Percentiles rank a stretch among this genome's conserved stretches.
Conservation (phyloP, 306 rosid genomes). For the Herpetospermum pedunculosum region DNA sequence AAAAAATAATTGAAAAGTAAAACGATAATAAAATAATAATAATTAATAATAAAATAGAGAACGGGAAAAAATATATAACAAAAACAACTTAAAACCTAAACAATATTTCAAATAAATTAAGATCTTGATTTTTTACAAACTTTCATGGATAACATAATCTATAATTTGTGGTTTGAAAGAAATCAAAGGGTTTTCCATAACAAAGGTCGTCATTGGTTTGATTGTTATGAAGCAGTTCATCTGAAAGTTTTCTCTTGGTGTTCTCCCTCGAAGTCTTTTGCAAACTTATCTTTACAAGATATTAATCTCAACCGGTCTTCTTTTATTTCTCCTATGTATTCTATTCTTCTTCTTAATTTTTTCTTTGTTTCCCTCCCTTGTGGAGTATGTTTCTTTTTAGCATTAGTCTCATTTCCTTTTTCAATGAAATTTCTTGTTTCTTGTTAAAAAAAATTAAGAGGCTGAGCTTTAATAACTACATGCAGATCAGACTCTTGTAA, state of each 20-base stretch:
- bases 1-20: not conserved
- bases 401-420: too few species aligned
- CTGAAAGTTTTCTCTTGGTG: too few species aligned
- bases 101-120: not conserved
- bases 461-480: not conserved
- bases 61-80: not conserved
- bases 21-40: not conserved
- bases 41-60: not conserved
- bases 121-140: not conserved
- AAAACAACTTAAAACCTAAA: not conserved
- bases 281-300: too few species aligned
- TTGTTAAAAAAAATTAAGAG: not conserved
- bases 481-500: not conserved
- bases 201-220: too few species aligned
- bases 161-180: not conserved
- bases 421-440: not conserved
- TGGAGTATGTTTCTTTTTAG: not conserved
- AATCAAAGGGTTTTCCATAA: not conserved
- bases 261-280: too few species aligned
- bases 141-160: not conserved
- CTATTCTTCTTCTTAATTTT: too few species aligned
- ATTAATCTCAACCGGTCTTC: too few species aligned
- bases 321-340: too few species aligned
- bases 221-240: too few species aligned
- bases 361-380: too few species aligned